These are phyloP conservation scores for Akanthomyces lecanii DNA, from an alignment of 2,329 filamentous ascomycete species.

Conservation along the genomic window DNA sequence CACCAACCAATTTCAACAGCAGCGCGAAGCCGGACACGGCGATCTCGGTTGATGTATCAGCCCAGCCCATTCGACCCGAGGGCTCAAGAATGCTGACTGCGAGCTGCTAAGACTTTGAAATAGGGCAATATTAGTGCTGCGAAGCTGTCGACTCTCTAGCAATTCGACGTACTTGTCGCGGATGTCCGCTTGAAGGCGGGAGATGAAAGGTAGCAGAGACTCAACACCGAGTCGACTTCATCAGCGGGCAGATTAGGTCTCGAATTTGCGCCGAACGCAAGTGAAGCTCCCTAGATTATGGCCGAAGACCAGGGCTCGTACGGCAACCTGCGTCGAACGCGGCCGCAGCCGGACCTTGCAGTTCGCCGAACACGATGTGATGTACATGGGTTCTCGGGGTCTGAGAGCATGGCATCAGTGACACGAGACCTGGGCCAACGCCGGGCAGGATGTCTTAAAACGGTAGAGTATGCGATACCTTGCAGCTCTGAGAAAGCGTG, in stretches of 20 bases:
- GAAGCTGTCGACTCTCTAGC: no score
- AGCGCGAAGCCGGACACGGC: neutral
- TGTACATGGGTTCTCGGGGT: neutral
- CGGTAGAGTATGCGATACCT: constrained; percentile 15
- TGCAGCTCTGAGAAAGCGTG: neutral
- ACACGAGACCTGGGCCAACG: constrained; percentile 1
- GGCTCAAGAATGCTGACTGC: neutral
- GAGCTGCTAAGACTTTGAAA: neutral
- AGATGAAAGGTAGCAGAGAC: neutral
- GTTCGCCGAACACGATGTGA: constrained; percentile 1
- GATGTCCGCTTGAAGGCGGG: neutral
- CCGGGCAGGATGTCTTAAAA: constrained; percentile 11
- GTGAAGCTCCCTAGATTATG: neutral
- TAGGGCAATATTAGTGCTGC: no score
- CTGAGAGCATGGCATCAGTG: neutral
- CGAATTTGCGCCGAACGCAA: neutral
- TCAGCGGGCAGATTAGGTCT: neutral
- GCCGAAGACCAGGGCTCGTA: neutral
- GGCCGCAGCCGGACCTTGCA: neutral
- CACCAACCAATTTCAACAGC: neutral
- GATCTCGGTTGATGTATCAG: neutral
- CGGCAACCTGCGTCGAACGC: neutral
- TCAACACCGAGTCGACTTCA: neutral
- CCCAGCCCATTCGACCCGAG: neutral
- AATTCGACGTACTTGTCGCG: neutral